Percentiles rank a stretch among this genome's conserved stretches.
phyloP scores from a whole-genome alignment of 2,329 filamentous ascomycete genomes.

The Lachnum nothofagi region DNA sequence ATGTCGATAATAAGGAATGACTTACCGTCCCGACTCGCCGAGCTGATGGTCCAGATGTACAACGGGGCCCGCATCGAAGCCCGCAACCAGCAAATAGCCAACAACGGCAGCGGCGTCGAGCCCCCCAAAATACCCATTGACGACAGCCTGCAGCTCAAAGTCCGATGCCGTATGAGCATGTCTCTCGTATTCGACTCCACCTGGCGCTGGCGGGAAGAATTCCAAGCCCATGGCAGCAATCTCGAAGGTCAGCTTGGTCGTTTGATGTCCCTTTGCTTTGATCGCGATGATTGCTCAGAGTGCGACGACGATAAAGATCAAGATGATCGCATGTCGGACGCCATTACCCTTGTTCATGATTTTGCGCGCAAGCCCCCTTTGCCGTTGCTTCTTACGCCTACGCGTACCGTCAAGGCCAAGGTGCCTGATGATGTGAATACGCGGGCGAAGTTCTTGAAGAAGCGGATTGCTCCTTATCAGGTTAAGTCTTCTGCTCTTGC shows the following conservation, averaged over 20 bases:
- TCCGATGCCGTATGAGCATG: constrained; percentile 80
- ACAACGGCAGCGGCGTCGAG: constrained; percentile 34
- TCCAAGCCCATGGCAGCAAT: constrained; percentile 63
- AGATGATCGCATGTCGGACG: no score
- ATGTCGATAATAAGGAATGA: constrained; percentile 75
- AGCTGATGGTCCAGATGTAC: constrained; percentile 86
- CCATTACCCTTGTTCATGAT: no score
- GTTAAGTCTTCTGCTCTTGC: no score
- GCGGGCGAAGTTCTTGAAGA: no score
- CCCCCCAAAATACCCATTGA: constrained; percentile 44
- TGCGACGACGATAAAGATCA: no score
- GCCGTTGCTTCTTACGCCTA: no score
- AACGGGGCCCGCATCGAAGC: constrained; percentile 47
- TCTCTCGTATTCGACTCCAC: constrained; percentile 79
- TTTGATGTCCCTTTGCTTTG: constrained; percentile 2
- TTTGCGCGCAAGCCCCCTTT: no score
- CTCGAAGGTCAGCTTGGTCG: constrained; percentile 59
- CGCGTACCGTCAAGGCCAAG: no score
- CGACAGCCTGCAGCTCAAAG: constrained; percentile 70
- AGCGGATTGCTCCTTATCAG: no score
- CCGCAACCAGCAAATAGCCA: constrained; percentile 35
- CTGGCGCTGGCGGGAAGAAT: constrained; percentile 81
- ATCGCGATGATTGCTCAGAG: constrained; percentile 2
- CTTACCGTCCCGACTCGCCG: constrained; percentile 71
- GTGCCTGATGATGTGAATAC: no score